A percentile compares a stretch with the other conserved stretches of the same genome.
Evolutionary conservation across 148 eudicot species (phyloP).

Genomic region (Chenopodium berlandieri): DNA sequence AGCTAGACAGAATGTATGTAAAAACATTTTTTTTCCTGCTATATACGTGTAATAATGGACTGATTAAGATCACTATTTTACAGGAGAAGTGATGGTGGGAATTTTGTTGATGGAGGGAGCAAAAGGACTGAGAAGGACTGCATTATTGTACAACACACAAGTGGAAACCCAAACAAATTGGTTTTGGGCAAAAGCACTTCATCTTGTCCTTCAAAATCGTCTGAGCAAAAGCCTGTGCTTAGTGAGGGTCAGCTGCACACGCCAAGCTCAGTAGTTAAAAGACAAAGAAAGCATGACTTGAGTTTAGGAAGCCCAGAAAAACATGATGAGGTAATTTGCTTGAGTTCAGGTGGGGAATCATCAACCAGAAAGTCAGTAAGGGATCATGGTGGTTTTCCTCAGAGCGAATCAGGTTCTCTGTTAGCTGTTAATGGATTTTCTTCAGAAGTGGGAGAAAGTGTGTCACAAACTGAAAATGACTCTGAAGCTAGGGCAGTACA

Average conservation of each 20-base stretch:
- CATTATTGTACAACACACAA: background rate
- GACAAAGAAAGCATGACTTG: constrained; percentile 48
- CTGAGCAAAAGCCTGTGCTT: constrained; percentile 11
- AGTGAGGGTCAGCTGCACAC: constrained; percentile 19
- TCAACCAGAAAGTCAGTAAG: constrained; percentile 38
- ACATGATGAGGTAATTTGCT: constrained; percentile 35
- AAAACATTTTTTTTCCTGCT: background rate
- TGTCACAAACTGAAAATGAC: constrained; percentile 33
- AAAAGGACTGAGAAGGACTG: constrained; percentile 18
- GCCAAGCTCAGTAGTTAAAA: constrained; percentile 30
- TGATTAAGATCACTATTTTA: background rate
- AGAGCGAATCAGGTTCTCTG: constrained; percentile 28
- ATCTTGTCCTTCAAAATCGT: constrained; percentile 15
- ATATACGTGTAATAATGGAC: background rate
- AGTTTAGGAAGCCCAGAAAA: constrained; percentile 39
- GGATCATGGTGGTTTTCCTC: constrained; percentile 24
- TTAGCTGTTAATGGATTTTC: constrained; percentile 45
- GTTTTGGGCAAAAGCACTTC: constrained; percentile 18
- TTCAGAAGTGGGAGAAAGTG: constrained; percentile 37
- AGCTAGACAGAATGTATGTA: background rate
- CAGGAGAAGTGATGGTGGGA: constrained; percentile 19
- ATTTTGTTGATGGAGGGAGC: constrained; percentile 1
- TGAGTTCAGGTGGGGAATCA: constrained; percentile 45
- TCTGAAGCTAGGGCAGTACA: constrained; percentile 59
- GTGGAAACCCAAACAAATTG: constrained; percentile 6